Base-by-base conservation (phyloP, 139 green algal species). In the Chlamydomonas schloesseri region DNA sequence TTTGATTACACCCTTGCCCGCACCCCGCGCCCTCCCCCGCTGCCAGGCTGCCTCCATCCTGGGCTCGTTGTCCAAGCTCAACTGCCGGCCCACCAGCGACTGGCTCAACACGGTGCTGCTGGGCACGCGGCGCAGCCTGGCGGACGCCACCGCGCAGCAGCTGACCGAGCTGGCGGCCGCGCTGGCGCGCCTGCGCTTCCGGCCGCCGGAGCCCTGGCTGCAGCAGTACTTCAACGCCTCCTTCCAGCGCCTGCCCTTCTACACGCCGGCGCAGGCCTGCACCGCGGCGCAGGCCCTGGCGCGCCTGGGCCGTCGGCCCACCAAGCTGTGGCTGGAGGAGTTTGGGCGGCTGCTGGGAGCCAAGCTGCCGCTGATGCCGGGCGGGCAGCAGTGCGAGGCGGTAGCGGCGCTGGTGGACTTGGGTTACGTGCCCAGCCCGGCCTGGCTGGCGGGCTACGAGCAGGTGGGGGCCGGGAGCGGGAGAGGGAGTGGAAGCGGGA, bases 391-490 rank as follows among this genome's bases (percentile, higher is more conserved):
- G 53, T 76, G 37, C 34, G 28, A 74, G 23, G 33, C 90, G 58
- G 37, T 88, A 31, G 64, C 29, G 28, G 80, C 71, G 8, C 67
- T 91, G 37, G 81, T 82, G 34, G 55, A 77, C 9, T 81, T 93
- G 62, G 78, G 83, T 20, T 87, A 82, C 50, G 17, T 20, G 58
- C 87, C 87, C 0, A n/a, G 47, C 3, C 3, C 36, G 15, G 76
- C 28, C 6, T 93, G 90, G 90, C 53, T 91, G 57, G 31, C 50
- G 18, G 62, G 69, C 17, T 91, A 86, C 34, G 90, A 89, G 80
- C 26, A 50, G 42, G 42, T 50, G 42, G 42, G 42, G 42, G 42
- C 42, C 6, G 42, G 42, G 42, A 50, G 42, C n/a, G n/a, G n/a
- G n/a, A n/a, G 42, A 50, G 42, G 42, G 42, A 5, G 42, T 50